Conservation (phyloP, 73 alveolate genomes). For the Symbiodinium natans region DNA sequence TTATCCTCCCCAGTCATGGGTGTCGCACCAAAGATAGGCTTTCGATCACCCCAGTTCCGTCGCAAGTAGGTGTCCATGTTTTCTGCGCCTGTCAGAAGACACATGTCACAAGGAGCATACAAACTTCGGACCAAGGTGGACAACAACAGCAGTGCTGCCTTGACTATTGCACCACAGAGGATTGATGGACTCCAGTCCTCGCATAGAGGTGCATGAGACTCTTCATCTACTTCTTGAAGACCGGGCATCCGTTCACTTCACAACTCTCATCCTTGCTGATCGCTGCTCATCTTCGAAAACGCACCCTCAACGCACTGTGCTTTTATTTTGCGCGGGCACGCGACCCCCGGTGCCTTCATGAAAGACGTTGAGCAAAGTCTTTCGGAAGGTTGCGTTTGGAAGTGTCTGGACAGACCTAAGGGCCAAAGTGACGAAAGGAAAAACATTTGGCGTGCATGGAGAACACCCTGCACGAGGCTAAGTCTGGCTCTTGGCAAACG, state of each 20-base stretch:
- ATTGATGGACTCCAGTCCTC: constrained; percentile 53
- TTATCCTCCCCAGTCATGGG: too few relatives aligned
- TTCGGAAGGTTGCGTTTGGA: background rate
- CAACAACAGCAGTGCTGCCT: too few relatives aligned
- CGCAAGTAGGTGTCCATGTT: constrained; percentile 64
- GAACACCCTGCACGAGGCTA: background rate
- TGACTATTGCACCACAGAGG: constrained; percentile 32
- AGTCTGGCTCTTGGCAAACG: background rate
- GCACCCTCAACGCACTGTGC: too few relatives aligned
- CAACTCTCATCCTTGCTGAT: background rate
- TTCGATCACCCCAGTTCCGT: constrained; percentile 43
- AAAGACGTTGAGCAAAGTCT: constrained; percentile 43
- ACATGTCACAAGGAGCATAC: too few relatives aligned
- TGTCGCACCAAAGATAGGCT: constrained; percentile 83
- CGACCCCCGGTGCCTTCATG: constrained; percentile 36
- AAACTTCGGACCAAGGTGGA: too few relatives aligned
- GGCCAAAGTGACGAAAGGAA: too few relatives aligned
- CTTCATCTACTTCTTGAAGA: too few relatives aligned
- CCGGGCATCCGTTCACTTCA: too few relatives aligned
- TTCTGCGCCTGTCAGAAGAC: background rate
- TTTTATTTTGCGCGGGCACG: too few relatives aligned
- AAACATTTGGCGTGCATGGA: too few relatives aligned
- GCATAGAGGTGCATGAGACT: background rate
- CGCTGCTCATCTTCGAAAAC: background rate
- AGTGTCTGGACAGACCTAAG: constrained; percentile 4